Base-by-base conservation (phyloP, 2,329 filamentous ascomycete genomes). In the Ophiostoma triangulosporum region DNA sequence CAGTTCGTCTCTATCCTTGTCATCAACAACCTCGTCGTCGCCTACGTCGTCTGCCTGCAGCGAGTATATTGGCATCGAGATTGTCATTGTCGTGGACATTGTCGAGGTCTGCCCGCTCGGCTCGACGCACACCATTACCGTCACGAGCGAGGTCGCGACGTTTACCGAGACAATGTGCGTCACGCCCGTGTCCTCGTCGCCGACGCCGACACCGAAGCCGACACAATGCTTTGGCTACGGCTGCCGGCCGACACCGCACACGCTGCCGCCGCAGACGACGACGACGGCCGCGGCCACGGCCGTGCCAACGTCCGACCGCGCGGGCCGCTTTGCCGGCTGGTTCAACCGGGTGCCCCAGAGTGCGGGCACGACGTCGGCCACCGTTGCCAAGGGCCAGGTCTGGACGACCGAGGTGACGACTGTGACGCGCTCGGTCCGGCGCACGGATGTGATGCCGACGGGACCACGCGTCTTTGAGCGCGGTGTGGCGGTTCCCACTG, bases 31-130 rank as follows among this genome's bases (percentile, higher is more conserved):
- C 3, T 29, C 43, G n/a, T n/a, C 26, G 29, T 15, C 24, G 32
- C 32, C n/a, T 54, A 29, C 43, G 3, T 14, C 38, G 3, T 24
- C 36, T 6, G 26, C 22, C 4, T 57, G 56, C 43, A 31, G 26
- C 33, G 33, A 51, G n/a, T 57, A 55, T 22, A 15, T 53, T 22
- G 45, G n/a, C 14, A 35, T 59, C 36, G 53, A 54, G n/a, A 48
- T 57, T 8, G 35, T 55, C 11, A 24, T 56, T 20, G 48, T 57
- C 17, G 46, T 56, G 3, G 57, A 59, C n/a, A 33, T 59, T 12
- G 31, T 59, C 5, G 54, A 56, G 15, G 31, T 59, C 15, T 55
- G 50, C 20, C 56, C 48, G 4, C 32, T 46, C 33, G 52, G 52
- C 4, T 51, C 33, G 14, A 49, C 36, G 1, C 12, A 5, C 8